phyloP scores from a whole-genome alignment of 2,329 filamentous ascomycete species.

The Fusarium sp. region DNA sequence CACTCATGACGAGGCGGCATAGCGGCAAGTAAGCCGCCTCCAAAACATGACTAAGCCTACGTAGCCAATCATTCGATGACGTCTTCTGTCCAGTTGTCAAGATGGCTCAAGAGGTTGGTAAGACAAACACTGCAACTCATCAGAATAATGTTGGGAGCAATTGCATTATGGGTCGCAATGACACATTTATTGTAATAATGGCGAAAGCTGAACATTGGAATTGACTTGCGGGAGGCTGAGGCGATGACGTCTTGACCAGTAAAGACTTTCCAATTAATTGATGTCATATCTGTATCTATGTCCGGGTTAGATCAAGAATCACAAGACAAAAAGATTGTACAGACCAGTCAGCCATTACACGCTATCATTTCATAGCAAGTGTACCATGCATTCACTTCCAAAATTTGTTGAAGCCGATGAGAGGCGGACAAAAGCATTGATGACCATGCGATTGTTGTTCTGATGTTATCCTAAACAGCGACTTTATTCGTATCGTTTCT shows the following conservation, averaged over 20 bases:
- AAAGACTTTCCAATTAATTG: neutral
- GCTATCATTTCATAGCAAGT: neutral
- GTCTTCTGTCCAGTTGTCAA: neutral
- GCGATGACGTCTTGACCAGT: neutral
- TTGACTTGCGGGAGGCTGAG: neutral
- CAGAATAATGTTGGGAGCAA: neutral
- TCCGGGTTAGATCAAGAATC: neutral
- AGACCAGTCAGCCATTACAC: neutral
- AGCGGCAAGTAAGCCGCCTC: neutral
- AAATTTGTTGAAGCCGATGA: neutral
- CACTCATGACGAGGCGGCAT: neutral
- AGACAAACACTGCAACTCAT: neutral
- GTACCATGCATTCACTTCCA: neutral
- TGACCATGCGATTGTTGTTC: no score
- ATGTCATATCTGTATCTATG: neutral
- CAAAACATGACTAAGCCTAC: neutral
- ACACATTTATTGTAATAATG: neutral
- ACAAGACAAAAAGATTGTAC: neutral
- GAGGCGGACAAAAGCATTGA: rapidly evolving
- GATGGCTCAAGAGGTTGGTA: neutral
- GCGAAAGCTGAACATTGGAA: neutral
- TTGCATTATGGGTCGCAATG: neutral
- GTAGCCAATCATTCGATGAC: conserved; percentile 5
- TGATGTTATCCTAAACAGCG: rapidly evolving
- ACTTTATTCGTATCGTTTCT: neutral